Conservation (phyloP, 768 basidiomycete species). For the Trametes meyenii region DNA sequence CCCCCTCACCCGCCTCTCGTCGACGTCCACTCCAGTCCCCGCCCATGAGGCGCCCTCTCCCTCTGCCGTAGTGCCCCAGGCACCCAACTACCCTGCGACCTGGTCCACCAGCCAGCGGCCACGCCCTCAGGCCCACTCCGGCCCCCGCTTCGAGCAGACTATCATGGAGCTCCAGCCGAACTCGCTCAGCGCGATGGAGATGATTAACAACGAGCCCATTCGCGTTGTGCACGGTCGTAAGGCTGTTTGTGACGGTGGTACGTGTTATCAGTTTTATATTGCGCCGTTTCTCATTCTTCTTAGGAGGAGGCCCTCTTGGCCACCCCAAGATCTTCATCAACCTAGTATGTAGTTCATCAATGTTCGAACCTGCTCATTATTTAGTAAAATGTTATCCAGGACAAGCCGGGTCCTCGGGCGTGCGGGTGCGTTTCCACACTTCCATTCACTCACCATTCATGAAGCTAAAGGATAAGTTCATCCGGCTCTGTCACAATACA, state of each 20-base stretch:
- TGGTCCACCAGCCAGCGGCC: constrained; percentile 87
- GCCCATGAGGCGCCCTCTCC: constrained; percentile 28
- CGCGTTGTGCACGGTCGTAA: constrained; percentile 79
- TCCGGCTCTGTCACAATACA: constrained; percentile 2
- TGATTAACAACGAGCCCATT: constrained; percentile 86
- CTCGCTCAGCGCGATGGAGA: constrained; percentile 88
- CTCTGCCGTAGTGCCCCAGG: constrained; percentile 55
- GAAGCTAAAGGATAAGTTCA: constrained; percentile 16
- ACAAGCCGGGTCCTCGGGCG: constrained; percentile 82
- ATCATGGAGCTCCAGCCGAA: constrained; percentile 85
- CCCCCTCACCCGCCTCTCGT: constrained; percentile 34
- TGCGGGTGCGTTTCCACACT: constrained; percentile 76
- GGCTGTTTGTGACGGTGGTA: constrained; percentile 95
- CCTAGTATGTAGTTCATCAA: constrained; percentile 56
- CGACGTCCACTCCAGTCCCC: constrained; percentile 27
- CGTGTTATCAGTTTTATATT: constrained; percentile 34
- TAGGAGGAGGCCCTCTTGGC: constrained; percentile 92
- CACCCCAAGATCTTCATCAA: constrained; percentile 98
- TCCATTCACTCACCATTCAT: constrained; percentile 8
- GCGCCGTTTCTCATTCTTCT: neutral
- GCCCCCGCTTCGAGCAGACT: constrained; percentile 93
- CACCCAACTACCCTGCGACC: constrained; percentile 79
- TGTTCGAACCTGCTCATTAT: neutral
- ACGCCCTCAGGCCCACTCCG: constrained; percentile 58
- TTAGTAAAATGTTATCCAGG: constrained; percentile 46